phyloP scores from a whole-genome alignment of 2,329 filamentous ascomycete genomes.

The Aureobasidium sp. region DNA sequence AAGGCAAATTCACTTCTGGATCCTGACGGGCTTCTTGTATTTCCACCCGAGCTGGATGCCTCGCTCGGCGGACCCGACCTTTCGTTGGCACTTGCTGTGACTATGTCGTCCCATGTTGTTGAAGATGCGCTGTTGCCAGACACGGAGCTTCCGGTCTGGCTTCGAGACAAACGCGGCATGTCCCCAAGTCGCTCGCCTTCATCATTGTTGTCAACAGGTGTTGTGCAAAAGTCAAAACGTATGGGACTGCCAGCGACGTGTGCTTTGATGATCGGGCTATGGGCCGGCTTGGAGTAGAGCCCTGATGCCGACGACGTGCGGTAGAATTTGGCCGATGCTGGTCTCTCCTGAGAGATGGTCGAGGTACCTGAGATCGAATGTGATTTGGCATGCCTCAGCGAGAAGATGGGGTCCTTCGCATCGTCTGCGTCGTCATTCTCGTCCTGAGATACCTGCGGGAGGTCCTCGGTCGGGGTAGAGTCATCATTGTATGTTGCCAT shows the following conservation, averaged over 20 bases:
- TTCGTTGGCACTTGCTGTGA: background rate
- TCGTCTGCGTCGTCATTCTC: background rate
- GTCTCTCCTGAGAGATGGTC: background rate
- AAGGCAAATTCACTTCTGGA: background rate
- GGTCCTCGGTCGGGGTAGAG: constrained; percentile 1
- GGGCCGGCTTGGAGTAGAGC: constrained; percentile 7
- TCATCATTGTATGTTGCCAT: background rate
- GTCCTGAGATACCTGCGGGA: background rate
- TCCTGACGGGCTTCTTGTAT: background rate
- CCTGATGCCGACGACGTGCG: constrained; percentile 4
- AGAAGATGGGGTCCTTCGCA: background rate
- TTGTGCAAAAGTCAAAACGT: background rate
- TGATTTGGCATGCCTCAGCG: background rate
- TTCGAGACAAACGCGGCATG: background rate
- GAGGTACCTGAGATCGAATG: constrained; percentile 9
- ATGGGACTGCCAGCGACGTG: background rate
- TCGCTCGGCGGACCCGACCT: background rate
- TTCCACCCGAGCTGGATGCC: background rate
- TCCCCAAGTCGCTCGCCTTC: constrained; percentile 14
- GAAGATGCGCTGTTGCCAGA: background rate
- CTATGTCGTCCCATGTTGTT: background rate
- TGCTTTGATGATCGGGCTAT: background rate
- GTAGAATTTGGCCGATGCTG: constrained; percentile 17
- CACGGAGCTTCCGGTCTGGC: background rate
- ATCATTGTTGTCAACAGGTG: constrained; percentile 6